A percentile compares a stretch with the other conserved stretches of the same genome.
Conservation (phyloP, 495 filamentous ascomycete species). For the Penicillium cataractarum region DNA sequence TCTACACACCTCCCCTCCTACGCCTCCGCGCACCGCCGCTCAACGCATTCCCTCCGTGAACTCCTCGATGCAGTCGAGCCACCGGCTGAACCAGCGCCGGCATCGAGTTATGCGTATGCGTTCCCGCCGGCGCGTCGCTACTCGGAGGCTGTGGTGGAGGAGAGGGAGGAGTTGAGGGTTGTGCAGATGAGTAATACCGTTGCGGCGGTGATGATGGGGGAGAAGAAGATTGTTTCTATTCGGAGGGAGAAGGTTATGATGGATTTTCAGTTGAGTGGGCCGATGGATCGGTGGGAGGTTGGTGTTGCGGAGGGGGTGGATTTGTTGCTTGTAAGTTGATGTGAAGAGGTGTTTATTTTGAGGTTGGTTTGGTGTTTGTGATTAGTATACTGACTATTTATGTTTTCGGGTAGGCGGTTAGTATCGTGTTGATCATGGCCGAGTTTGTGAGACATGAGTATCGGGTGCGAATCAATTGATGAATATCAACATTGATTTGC, state of each 20-base stretch:
- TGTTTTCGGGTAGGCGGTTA: conserved; percentile 20
- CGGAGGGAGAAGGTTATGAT: conserved; percentile 19
- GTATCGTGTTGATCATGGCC: conserved; percentile 29
- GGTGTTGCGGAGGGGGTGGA: conserved; percentile 33
- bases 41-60: conserved; percentile 23
- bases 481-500: background rate
- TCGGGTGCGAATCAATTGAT: conserved; percentile 11
- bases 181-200: conserved; percentile 18
- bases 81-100: conserved; percentile 28
- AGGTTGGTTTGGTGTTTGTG: background rate
- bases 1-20: conserved; percentile 13
- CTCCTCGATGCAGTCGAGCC: conserved; percentile 32
- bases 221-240: conserved; percentile 27
- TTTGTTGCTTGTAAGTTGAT: conserved; percentile 29
- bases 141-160: conserved; percentile 15
- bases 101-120: conserved; percentile 15
- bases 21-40: conserved; percentile 19
- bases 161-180: conserved; percentile 22
- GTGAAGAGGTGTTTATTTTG: background rate
- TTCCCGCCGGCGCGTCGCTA: conserved; percentile 16
- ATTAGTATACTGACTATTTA: background rate
- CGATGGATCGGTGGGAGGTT: conserved; percentile 28
- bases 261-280: conserved; percentile 15
- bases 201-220: conserved; percentile 29
- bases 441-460: conserved; percentile 25